Evolutionary conservation across 805 yeast species (phyloP).

Genomic region (Saturnispora diversa): DNA sequence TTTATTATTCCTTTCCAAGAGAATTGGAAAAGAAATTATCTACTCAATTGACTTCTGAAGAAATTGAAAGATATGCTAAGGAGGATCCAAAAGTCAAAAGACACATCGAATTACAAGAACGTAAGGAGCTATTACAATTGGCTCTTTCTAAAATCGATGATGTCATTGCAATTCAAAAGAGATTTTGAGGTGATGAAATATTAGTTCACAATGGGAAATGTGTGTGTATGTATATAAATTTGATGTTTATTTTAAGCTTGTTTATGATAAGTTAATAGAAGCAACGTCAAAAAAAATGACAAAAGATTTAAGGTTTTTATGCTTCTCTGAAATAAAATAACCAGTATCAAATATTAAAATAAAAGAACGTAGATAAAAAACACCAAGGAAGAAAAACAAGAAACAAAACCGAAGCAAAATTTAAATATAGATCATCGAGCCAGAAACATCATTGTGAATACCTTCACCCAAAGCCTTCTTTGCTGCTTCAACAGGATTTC

Average conservation of each 20-base stretch:
- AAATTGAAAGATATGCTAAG: constrained; percentile 82
- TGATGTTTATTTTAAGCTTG: no score
- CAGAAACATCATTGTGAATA: constrained; percentile 18
- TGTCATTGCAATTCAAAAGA: constrained; percentile 58
- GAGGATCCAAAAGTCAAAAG: constrained; percentile 87
- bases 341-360: no score
- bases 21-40: constrained; percentile 76
- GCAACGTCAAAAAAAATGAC: not conserved
- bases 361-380: not conserved
- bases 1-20: constrained; percentile 92
- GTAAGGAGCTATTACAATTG: constrained; percentile 78
- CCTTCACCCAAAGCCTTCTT: constrained; percentile 16
- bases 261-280: not conserved
- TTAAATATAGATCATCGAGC: constrained; percentile 19
- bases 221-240: not conserved
- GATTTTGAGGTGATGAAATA: constrained; percentile 11
- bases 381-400: no score
- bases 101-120: constrained; percentile 88
- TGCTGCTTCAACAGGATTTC: constrained; percentile 16
- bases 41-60: constrained; percentile 56
- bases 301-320: no score
- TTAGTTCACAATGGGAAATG: not conserved
- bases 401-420: no score
- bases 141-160: constrained; percentile 82
- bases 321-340: no score